Evolutionary conservation across 2,329 filamentous ascomycete species (phyloP).

Genomic region (Claviceps sorghi): DNA sequence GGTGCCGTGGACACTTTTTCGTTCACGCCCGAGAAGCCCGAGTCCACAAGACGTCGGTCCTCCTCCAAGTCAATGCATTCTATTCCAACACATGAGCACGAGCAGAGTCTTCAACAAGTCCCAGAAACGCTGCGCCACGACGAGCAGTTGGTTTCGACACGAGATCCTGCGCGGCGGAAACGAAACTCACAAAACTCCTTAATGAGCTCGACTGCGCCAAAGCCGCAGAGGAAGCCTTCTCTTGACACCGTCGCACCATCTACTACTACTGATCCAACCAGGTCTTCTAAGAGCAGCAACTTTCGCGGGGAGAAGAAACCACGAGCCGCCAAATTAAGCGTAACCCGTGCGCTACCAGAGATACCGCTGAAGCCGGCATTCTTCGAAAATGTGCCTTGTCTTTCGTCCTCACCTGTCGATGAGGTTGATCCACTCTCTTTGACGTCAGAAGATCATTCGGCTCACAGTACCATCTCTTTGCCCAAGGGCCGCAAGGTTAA

Average conservation of each 20-base stretch:
- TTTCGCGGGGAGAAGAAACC: constrained; percentile 21
- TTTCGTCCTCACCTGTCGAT: constrained; percentile 12
- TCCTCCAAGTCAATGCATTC: constrained; percentile 2
- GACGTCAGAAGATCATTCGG: constrained; percentile 3
- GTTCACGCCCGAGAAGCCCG: background rate
- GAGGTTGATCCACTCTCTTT: constrained; percentile 10
- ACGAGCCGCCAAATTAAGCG: constrained; percentile 17
- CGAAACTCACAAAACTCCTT: constrained; percentile 10
- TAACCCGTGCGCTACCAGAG: constrained; percentile 19
- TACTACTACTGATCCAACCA: constrained; percentile 15
- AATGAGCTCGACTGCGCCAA: constrained; percentile 12
- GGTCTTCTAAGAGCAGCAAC: constrained; percentile 16
- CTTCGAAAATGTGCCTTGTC: constrained; percentile 21
- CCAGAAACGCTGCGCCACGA: constrained; percentile 2
- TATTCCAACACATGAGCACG: background rate
- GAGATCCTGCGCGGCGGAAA: constrained; percentile 5
- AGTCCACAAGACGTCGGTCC: background rate
- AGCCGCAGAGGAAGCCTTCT: constrained; percentile 16
- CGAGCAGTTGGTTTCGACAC: constrained; percentile 3
- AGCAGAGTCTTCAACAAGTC: background rate
- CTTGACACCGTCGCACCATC: constrained; percentile 17
- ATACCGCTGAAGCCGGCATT: constrained; percentile 22
- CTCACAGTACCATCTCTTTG: background rate
- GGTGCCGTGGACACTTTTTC: background rate
- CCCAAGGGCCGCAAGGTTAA: constrained; percentile 1